Evolutionary conservation across 2,329 filamentous ascomycete genomes (phyloP).

Genomic region (Talaromyces sp.): DNA sequence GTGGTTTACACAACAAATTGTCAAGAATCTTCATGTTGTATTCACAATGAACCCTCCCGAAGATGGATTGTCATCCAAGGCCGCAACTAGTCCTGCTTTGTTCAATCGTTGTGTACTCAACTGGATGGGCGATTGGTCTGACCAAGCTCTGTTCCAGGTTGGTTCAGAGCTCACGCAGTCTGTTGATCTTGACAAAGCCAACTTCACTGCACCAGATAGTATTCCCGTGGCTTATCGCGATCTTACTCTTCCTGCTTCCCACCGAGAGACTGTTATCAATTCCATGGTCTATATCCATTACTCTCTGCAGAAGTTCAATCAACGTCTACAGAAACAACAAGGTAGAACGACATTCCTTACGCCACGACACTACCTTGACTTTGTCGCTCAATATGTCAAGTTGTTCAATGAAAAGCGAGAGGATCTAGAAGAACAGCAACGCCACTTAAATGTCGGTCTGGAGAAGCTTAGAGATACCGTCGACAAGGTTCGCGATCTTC

Average conservation of each 20-base stretch:
- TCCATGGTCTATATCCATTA: conserved; percentile 99
- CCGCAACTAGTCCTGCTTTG: conserved; percentile 91
- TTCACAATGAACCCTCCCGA: conserved; percentile 99
- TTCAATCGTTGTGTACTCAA: conserved; percentile 99
- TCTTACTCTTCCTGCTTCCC: conserved; percentile 76
- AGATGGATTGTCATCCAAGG: conserved; percentile 90
- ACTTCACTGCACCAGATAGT: conserved; percentile 80
- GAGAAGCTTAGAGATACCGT: conserved; percentile 97
- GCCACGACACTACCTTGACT: conserved; percentile 94
- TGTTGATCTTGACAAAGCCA: conserved; percentile 87
- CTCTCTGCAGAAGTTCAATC: conserved; percentile 85
- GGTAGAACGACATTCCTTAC: conserved; percentile 90
- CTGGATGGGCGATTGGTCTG: conserved; percentile 99
- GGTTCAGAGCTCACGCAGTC: conserved; percentile 91
- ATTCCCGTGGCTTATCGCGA: conserved; percentile 90
- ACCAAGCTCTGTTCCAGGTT: conserved; percentile 97
- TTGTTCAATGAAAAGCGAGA: conserved; percentile 98
- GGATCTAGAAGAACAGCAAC: conserved; percentile 96
- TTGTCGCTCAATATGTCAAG: conserved; percentile 95
- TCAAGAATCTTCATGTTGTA: conserved; percentile 97
- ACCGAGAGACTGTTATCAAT: conserved; percentile 90
- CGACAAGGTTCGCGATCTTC: conserved; percentile 90
- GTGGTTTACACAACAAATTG: conserved; percentile 99
- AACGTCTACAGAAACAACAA: conserved; percentile 83
- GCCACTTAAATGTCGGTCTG: conserved; percentile 94